These are phyloP conservation scores for Fusarium ramigenum DNA, from an alignment of 2,329 filamentous ascomycete species.

Conservation along the genomic window DNA sequence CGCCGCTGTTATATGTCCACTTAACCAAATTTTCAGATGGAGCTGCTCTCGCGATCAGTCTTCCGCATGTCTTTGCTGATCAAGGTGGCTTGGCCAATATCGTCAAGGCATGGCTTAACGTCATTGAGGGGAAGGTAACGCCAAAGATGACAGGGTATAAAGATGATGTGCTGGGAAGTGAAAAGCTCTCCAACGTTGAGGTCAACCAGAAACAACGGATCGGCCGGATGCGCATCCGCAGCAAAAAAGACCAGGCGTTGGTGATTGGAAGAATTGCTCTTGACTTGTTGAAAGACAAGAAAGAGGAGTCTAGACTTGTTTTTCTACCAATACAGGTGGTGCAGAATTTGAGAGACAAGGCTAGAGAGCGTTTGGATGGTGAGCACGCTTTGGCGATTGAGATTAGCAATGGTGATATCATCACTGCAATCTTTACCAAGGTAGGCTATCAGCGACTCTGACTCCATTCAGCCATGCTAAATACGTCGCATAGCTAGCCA, in stretches of 20 bases:
- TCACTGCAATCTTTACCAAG: slow-evolving; percentile 3
- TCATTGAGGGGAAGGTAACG: background rate
- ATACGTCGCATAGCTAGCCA: background rate
- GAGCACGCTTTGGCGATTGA: background rate
- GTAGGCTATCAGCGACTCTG: fast-evolving
- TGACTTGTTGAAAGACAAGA: background rate
- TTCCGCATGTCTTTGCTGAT: slow-evolving; percentile 6
- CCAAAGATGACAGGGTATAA: background rate
- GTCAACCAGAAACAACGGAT: fast-evolving
- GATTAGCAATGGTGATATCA: slow-evolving; percentile 3
- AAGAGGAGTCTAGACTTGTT: background rate
- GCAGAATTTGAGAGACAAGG: background rate
- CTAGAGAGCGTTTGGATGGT: background rate
- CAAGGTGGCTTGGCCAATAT: slow-evolving; percentile 8
- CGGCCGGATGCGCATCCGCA: background rate
- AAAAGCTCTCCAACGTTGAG: background rate
- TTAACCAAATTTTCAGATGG: background rate
- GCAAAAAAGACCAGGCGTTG: background rate
- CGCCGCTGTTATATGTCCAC: slow-evolving; percentile 9
- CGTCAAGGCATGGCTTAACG: slow-evolving; percentile 1
- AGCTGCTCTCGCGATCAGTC: background rate
- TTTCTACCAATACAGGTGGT: background rate
- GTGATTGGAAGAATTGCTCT: background rate
- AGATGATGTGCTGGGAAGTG: background rate
- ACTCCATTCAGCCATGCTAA: fast-evolving